A percentile compares a stretch with the other conserved stretches of the same genome.
These are phyloP conservation scores for Stramenopiles sp. DNA, from an alignment of 352 stramenopile genomes.

Conservation along the genomic window DNA sequence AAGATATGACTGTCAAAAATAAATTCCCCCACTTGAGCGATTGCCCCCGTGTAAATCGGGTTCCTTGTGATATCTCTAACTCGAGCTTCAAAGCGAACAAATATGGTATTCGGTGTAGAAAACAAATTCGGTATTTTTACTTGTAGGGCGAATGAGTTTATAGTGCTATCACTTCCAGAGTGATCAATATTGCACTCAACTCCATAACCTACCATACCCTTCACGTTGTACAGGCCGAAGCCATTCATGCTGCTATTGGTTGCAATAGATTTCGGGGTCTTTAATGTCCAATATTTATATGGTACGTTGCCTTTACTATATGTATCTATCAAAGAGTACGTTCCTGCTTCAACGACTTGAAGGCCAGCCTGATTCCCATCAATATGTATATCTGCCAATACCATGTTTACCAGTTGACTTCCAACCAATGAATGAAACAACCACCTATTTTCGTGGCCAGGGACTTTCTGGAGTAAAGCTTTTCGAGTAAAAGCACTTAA, in stretches of 20 bases:
- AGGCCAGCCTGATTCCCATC: not conserved
- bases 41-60: not conserved
- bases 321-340: not conserved
- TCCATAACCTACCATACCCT: not conserved
- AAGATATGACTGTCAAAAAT: not conserved
- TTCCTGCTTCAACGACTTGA: not conserved
- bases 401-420: not conserved
- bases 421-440: not conserved
- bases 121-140: not conserved
- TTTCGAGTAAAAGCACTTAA: not conserved
- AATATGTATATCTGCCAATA: not conserved
- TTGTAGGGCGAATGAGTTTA: not conserved
- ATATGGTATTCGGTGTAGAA: not conserved
- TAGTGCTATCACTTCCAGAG: not conserved
- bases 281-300: not conserved
- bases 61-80: not conserved
- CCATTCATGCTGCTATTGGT: not conserved
- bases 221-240: not conserved
- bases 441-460: not conserved
- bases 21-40: not conserved
- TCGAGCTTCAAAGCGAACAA: not conserved
- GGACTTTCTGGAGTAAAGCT: not conserved
- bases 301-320: not conserved
- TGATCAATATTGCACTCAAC: not conserved
- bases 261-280: not conserved